Evolutionary conservation across 164 flowering plant species (phyloP), one percentile per base, ranked within the genome.

Genomic region (Vitis riparia): DNA sequence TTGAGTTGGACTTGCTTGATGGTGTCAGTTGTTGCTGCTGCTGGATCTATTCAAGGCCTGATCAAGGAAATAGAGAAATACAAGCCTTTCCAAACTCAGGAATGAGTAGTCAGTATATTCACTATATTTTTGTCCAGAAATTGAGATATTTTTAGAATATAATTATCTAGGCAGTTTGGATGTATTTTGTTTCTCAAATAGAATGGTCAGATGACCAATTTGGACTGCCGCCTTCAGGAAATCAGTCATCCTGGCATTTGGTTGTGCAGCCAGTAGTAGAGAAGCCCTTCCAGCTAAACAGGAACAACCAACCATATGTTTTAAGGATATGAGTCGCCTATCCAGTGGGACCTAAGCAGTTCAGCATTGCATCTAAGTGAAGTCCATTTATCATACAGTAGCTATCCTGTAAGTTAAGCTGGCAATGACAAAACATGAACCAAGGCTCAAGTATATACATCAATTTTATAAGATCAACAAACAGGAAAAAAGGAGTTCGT

Each of bases 1-100:
- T 65, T 94, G 69, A 88, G 86, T 52, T 85, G 87, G 83, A 80
- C 81, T 7, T 94, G 98, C 78, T 68, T 94, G 69, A 27, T 84
- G 0, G 89, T 91, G 0, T 87, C 97, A 1, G 65, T 92, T 10
- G 76, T 86, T 9, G 94, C 97, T 2, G 91, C 87, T 2, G 90
- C 81, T 5, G 98, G 94, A 32, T 88, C 97, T 9, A 70, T 88
- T 51, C 88, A 92, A 68, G 97, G 98, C 17, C 81, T 94, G 23
- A 52, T 66, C 2, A 12, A 72, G 2, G 75, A 75, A 69, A 78
- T 93, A 70, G 80, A 78, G 76, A 47, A 73, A 1, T 93, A 81
- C 77, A 86, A 84, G 84, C 98, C 97, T 48, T 93, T 93, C 78
- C 69, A 78, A 53, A 37, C 73, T 19, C 51, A 68, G 19, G 10